Conservation (phyloP, 768 basidiomycete species). For the Suillus americanus region DNA sequence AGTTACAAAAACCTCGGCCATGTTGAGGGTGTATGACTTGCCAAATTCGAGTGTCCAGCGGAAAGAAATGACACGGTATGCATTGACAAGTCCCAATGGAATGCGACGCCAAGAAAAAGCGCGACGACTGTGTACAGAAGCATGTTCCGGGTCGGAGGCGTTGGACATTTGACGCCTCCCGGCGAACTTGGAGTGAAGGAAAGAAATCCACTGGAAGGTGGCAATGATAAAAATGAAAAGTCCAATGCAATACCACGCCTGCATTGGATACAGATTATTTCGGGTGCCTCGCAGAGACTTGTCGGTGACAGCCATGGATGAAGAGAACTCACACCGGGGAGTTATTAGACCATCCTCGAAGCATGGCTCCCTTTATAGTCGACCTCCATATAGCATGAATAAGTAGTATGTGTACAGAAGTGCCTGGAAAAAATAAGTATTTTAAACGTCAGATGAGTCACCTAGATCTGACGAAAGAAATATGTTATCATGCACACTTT, state of each 20-base stretch:
- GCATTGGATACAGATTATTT: slow-evolving; percentile 9
- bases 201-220: slow-evolving; percentile 12
- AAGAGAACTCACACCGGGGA: not conserved
- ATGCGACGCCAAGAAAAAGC: slow-evolving; percentile 39
- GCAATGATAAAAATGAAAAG: slow-evolving; percentile 15
- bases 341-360: not conserved
- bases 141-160: slow-evolving; percentile 7
- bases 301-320: slow-evolving; percentile 7
- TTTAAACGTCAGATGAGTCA: not conserved
- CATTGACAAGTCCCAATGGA: slow-evolving; percentile 35
- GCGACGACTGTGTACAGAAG: slow-evolving; percentile 22
- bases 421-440: not conserved
- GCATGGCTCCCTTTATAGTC: not conserved
- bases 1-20: slow-evolving; percentile 48
- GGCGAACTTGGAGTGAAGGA: slow-evolving; percentile 16
- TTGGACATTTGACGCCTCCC: not conserved
- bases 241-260: slow-evolving; percentile 15
- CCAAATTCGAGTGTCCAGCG: slow-evolving; percentile 46
- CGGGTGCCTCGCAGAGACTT: slow-evolving; percentile 1
- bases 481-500: not conserved
- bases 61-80: slow-evolving; percentile 45
- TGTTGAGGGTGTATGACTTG: slow-evolving; percentile 31
- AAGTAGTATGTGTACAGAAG: not conserved
- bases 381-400: not conserved
- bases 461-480: not conserved